phyloP scores from a whole-genome alignment of 495 filamentous ascomycete species.

The Penicillium paxilli region DNA sequence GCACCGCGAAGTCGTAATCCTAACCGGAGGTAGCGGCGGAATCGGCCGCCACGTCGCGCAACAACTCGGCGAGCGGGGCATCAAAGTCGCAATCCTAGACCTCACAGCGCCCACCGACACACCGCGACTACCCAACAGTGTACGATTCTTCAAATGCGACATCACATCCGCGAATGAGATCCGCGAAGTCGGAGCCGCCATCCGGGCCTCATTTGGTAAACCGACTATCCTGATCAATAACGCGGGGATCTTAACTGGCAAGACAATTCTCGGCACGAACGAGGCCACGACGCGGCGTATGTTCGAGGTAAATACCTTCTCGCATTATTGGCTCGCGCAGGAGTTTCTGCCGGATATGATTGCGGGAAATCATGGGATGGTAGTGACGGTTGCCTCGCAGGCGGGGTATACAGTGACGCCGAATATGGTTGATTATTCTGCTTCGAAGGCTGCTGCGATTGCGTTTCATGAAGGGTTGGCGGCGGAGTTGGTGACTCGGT shows the following conservation, averaged over 20 bases:
- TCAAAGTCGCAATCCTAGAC: conserved; percentile 71
- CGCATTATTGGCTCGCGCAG: conserved; percentile 63
- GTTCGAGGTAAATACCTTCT: conserved; percentile 71
- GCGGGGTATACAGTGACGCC: conserved; percentile 61
- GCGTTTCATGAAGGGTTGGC: conserved; percentile 70
- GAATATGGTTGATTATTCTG: conserved; percentile 67
- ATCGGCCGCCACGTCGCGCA: conserved; percentile 65
- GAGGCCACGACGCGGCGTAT: conserved; percentile 59
- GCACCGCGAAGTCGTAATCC: conserved; percentile 65
- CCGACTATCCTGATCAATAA: conserved; percentile 79
- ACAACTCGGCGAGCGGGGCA: conserved; percentile 55
- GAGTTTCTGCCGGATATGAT: conserved; percentile 71
- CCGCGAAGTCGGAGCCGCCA: conserved; percentile 41
- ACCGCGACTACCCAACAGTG: conserved; percentile 43
- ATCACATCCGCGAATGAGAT: conserved; percentile 56
- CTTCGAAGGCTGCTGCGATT: conserved; percentile 65
- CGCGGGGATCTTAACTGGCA: conserved; percentile 64
- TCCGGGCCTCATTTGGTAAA: conserved; percentile 57
- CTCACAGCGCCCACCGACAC: conserved; percentile 58
- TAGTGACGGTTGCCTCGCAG: conserved; percentile 69
- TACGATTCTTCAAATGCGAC: conserved; percentile 65
- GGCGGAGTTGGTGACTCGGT: conserved; percentile 59
- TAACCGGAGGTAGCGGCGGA: conserved; percentile 70
- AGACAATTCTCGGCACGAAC: conserved; percentile 57
- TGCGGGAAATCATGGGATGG: conserved; percentile 65